Evolutionary conservation across 1,284 basidiomycete species (phyloP).

Genomic region (Rhizopogon parksii): DNA sequence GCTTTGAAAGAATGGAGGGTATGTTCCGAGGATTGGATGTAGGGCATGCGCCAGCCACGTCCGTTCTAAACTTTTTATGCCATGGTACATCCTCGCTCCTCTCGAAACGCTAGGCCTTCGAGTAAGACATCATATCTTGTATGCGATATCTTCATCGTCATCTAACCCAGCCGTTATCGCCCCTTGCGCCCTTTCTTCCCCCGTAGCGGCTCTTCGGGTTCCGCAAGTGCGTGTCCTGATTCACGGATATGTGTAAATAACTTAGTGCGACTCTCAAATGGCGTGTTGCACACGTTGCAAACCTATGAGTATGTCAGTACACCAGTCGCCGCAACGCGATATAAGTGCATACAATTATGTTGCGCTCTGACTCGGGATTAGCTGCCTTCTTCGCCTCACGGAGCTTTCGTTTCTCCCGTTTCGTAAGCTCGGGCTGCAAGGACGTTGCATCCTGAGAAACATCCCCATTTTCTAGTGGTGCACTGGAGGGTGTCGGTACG

Average conservation of each 20-base stretch:
- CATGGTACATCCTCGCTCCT: background rate
- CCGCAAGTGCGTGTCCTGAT: slow-evolving; percentile 66
- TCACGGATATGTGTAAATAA: slow-evolving; percentile 73
- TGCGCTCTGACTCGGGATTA: slow-evolving; percentile 24
- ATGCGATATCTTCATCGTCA: background rate
- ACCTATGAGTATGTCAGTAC: slow-evolving; percentile 25
- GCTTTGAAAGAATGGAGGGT: no score
- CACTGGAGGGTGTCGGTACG: background rate
- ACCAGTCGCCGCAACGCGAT: background rate
- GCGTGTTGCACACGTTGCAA: slow-evolving; percentile 69
- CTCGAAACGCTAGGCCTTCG: background rate
- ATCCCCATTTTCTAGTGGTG: background rate
- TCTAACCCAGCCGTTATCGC: background rate
- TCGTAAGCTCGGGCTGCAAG: slow-evolving; percentile 46
- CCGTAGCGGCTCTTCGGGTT: slow-evolving; percentile 21
- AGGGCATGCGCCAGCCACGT: no score
- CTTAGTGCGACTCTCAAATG: slow-evolving; percentile 71
- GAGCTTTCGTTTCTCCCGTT: slow-evolving; percentile 75
- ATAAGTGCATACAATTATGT: slow-evolving; percentile 12
- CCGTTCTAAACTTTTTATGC: no score
- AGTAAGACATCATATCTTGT: background rate
- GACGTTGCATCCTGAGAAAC: background rate
- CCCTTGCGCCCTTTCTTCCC: slow-evolving; percentile 35
- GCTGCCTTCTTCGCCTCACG: slow-evolving; percentile 74
- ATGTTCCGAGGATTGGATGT: no score